Conservation (phyloP, 176 grass and related monocot species). For the Ensete glaucum region DNA sequence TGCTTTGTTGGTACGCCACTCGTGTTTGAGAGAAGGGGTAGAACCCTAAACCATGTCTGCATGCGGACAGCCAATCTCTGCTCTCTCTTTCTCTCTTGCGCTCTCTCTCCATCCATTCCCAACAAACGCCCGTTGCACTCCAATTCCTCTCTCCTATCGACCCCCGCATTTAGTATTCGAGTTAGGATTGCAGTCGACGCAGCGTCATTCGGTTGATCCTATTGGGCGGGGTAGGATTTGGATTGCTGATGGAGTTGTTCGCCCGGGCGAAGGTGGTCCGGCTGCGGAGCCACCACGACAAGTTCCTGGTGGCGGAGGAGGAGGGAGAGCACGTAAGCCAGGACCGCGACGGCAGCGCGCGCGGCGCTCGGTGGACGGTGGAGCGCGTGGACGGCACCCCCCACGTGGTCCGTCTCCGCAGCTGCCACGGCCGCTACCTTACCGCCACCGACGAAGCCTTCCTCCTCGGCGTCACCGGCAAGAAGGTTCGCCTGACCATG, state of each 20-base stretch:
- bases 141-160: neutral
- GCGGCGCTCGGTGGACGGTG: constrained; percentile 55
- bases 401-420: constrained; percentile 50
- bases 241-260: constrained; percentile 58
- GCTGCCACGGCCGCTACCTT: constrained; percentile 74
- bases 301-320: constrained; percentile 71
- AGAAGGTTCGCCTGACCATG: constrained; percentile 55
- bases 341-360: constrained; percentile 47
- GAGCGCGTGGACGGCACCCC: constrained; percentile 38
- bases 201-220: neutral
- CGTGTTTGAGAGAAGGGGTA: no score
- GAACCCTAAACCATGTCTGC: no score
- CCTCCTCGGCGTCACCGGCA: constrained; percentile 38
- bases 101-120: no score
- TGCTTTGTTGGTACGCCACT: no score
- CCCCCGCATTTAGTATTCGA: neutral
- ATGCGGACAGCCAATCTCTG: no score
- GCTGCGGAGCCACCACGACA: constrained; percentile 64
- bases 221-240: neutral
- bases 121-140: no score
- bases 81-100: no score
- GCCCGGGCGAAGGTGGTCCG: constrained; percentile 53
- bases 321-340: constrained; percentile 59
- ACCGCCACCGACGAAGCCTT: constrained; percentile 63
- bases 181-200: neutral